Evolutionary conservation across 129 eudicot genomes (phyloP).

Genomic region (Escallonia herrerae): DNA sequence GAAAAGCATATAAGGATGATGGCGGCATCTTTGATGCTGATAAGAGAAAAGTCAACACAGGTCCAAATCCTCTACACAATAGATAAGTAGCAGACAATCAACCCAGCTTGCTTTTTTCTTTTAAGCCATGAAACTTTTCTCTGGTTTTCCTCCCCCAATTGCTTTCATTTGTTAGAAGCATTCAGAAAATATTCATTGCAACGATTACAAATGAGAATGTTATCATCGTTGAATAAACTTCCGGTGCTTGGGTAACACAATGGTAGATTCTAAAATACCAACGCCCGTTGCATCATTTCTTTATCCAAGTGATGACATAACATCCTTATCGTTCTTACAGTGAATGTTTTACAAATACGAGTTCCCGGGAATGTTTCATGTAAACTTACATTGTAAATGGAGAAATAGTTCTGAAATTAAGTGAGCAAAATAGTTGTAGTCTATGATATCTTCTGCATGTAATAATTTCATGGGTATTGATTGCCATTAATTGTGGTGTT

Average conservation of each 20-base stretch:
- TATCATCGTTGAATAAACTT: background rate
- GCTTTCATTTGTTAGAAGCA: background rate
- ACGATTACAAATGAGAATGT: background rate
- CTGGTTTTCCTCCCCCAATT: background rate
- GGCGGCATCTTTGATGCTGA: slow-evolving; percentile 35
- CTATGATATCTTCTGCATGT: background rate
- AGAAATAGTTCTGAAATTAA: background rate
- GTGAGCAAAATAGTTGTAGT: background rate
- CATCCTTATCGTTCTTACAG: background rate
- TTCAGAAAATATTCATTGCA: no score
- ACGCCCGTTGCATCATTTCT: background rate
- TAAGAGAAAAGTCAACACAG: slow-evolving; percentile 44
- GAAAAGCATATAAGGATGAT: background rate
- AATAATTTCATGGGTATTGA: background rate
- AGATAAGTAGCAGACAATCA: slow-evolving; percentile 17
- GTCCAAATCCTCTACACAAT: slow-evolving; percentile 54
- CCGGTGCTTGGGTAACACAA: background rate
- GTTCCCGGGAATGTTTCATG: background rate
- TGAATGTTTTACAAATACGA: background rate
- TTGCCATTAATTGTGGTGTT: slow-evolving; percentile 22
- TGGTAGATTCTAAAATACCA: background rate
- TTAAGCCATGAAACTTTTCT: background rate
- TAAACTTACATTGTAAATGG: background rate
- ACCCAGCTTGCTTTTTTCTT: slow-evolving; percentile 10
- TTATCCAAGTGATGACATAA: background rate